Base-by-base conservation (phyloP, 1,284 basidiomycete genomes). In the Phaffia rhodozyma region DNA sequence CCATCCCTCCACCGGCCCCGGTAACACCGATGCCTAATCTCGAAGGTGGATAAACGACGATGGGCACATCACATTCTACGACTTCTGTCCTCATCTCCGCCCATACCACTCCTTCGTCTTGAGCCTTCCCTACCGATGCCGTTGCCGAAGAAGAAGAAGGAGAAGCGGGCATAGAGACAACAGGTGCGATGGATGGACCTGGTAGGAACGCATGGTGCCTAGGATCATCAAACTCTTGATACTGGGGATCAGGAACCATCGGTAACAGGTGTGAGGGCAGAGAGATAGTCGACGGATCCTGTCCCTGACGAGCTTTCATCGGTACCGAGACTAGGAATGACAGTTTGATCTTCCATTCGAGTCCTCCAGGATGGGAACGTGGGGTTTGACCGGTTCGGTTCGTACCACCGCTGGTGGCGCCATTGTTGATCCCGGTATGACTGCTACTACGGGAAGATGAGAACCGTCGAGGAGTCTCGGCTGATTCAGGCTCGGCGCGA, bases 291-390 rank as follows among this genome's bases (percentile, higher is more conserved):
- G 55, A 77, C 70, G 9, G 80, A 75, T 3, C 27, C 25, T 56
- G 20, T 74, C 71, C 32, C 78, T 79, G 25, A 73, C 75, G 3
- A 80, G 69, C 67, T 9, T 66, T 59, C 20, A 71, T 68, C 1
- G 75, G 84, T 25, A 88, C 80, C 21, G 84, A 83, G 2, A 94
- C 89, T 21, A 92, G 79, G 57, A 96, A 80, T 57, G 85, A 86
- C 58, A 96, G 72, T 43, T 87, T 79, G 18, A 96, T 83, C 68
- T 84, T 86, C 91, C 91, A 96, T 70, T 87, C 82, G 4, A 94
- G 76, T 0, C 91, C 91, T 16, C 91, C 89, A 27, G 67, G 60
- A 23, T 47, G 18, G 3, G 47, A 20, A 50, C 38, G 38, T 27
- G 47, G 23, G 21, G 6, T 38, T 52, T 53, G 16, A 20, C 43